Conservation (phyloP, 208 protist species). For the Angomonas deanei region DNA sequence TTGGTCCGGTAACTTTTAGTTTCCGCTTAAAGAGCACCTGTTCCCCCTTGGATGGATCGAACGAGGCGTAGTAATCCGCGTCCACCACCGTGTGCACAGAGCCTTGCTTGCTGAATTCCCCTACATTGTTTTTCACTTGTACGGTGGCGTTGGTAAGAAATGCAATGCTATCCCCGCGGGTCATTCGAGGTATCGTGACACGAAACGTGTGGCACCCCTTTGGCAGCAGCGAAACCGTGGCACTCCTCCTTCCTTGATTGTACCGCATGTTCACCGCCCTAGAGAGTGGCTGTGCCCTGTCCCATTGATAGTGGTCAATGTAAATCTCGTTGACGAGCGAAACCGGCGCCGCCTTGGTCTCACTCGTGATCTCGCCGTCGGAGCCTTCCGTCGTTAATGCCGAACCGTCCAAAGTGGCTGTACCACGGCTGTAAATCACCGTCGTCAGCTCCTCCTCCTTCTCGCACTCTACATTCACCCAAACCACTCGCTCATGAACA, state of each 20-base stretch:
- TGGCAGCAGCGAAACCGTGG: constrained; percentile 25
- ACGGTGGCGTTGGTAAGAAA: constrained; percentile 42
- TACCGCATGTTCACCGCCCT: constrained; percentile 29
- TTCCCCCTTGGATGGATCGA: constrained; percentile 34
- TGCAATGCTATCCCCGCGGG: constrained; percentile 26
- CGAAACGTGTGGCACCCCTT: constrained; percentile 59
- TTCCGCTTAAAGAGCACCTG: constrained; percentile 79
- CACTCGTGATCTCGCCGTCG: background rate
- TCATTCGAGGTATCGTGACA: constrained; percentile 43
- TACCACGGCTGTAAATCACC: background rate
- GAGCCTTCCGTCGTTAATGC: background rate
- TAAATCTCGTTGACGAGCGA: background rate
- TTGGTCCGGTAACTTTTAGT: constrained; percentile 49
- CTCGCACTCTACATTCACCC: background rate
- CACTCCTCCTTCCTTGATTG: constrained; percentile 31
- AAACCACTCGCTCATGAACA: background rate
- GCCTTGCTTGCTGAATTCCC: constrained; percentile 23
- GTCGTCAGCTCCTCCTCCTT: background rate
- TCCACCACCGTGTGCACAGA: constrained; percentile 46
- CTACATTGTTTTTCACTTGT: constrained; percentile 31
- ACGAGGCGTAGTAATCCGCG: constrained; percentile 42
- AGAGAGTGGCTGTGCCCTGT: constrained; percentile 58
- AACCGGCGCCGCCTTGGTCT: background rate
- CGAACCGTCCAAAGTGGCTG: background rate
- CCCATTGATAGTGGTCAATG: constrained; percentile 58